A percentile compares a stretch with the other conserved stretches of the same genome.
Evolutionary conservation across 805 yeast species (phyloP).

Genomic region (Metschnikowia amazonensis): DNA sequence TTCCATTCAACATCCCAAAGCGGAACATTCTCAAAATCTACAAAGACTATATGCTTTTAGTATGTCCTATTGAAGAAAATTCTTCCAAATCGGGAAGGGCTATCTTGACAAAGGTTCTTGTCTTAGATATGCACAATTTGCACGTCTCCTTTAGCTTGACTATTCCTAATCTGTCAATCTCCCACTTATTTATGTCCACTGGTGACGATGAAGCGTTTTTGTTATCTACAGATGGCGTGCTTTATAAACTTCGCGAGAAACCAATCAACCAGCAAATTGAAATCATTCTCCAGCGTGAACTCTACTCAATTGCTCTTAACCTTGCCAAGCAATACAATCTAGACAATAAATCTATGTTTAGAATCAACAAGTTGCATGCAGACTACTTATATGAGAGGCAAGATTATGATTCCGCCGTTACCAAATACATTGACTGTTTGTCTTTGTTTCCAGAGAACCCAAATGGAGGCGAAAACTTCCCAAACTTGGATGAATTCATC

Average conservation of each 20-base stretch:
- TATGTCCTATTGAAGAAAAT: slow-evolving; percentile 42
- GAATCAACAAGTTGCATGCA: slow-evolving; percentile 51
- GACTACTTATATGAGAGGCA: slow-evolving; percentile 66
- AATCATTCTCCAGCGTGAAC: slow-evolving; percentile 61
- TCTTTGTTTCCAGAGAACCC: slow-evolving; percentile 17
- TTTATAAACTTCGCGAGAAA: slow-evolving; percentile 66
- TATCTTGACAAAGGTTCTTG: slow-evolving; percentile 52
- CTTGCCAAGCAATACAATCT: slow-evolving; percentile 47
- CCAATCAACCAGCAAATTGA: slow-evolving; percentile 64
- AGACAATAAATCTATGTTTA: slow-evolving; percentile 26
- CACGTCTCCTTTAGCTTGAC: slow-evolving; percentile 66
- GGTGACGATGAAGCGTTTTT: slow-evolving; percentile 54
- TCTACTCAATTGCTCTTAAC: slow-evolving; percentile 68
- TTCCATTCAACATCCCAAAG: slow-evolving; percentile 57
- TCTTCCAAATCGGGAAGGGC: slow-evolving; percentile 13
- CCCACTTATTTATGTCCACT: slow-evolving; percentile 48
- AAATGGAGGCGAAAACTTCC: slow-evolving; percentile 13
- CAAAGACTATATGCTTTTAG: slow-evolving; percentile 55
- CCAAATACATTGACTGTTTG: slow-evolving; percentile 58
- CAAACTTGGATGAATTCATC: slow-evolving; percentile 28
- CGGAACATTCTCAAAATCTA: slow-evolving; percentile 45
- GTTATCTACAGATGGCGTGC: slow-evolving; percentile 69
- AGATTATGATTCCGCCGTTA: slow-evolving; percentile 64
- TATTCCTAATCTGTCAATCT: slow-evolving; percentile 57
- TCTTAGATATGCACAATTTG: slow-evolving; percentile 68